Evolutionary conservation across 2,329 filamentous ascomycete genomes (phyloP).

Genomic region (Pseudogymnoascus sp.): DNA sequence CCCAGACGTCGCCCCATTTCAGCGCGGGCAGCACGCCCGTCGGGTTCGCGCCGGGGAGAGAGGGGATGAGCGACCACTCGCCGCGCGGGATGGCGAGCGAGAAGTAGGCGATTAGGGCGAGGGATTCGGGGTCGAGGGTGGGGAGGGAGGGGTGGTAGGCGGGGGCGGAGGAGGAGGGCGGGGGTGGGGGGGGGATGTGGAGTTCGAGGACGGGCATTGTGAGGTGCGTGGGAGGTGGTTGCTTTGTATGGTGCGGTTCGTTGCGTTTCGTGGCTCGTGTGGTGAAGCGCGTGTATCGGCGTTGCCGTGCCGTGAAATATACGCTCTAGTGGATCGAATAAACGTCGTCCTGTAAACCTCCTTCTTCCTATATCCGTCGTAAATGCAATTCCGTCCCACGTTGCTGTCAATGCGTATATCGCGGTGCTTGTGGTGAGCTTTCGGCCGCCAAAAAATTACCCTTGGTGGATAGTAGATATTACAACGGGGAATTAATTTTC

Average conservation of each 20-base stretch:
- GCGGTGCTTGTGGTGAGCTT: not conserved
- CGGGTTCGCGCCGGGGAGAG: slow-evolving; percentile 63
- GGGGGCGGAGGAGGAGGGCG: not conserved
- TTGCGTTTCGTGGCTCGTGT: not conserved
- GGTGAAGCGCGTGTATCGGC: not conserved
- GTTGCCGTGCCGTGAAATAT: not conserved
- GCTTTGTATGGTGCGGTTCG: too few species aligned
- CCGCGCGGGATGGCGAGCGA: slow-evolving; percentile 49
- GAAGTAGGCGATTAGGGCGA: slow-evolving; percentile 74
- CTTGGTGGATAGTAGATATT: not conserved
- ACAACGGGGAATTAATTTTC: not conserved
- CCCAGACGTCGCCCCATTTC: slow-evolving; percentile 43
- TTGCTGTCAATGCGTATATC: not conserved
- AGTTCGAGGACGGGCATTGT: slow-evolving; percentile 54
- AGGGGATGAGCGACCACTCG: slow-evolving; percentile 65
- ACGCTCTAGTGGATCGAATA: not conserved
- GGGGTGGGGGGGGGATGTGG: slow-evolving; percentile 45
- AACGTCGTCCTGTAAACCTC: not conserved
- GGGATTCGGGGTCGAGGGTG: slow-evolving; percentile 85
- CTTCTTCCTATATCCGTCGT: not conserved
- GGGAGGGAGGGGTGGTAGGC: slow-evolving; percentile 74
- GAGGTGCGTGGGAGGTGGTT: not conserved
- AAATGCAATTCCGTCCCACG: not conserved
- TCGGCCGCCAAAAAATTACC: not conserved
- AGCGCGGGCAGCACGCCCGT: slow-evolving; percentile 53